Evolutionary conservation across 2,329 filamentous ascomycete species (phyloP).

Genomic region (Torrubiellomyces zombiae): DNA sequence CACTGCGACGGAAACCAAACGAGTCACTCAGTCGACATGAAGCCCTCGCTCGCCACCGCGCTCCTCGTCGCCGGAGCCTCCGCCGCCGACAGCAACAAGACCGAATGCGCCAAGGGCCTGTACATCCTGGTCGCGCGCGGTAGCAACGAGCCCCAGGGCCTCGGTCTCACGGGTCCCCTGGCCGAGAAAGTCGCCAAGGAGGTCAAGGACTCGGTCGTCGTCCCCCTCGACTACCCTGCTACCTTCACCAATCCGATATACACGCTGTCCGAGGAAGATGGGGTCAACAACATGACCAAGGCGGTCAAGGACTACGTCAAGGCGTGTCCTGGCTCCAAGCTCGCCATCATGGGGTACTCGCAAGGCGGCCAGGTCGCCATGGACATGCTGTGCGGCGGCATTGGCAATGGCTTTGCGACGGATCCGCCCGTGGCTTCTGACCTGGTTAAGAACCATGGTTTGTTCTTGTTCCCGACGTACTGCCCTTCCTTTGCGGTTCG

Average conservation of each 20-base stretch:
- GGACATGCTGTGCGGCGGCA: slow-evolving; percentile 21
- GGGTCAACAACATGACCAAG: slow-evolving; percentile 14
- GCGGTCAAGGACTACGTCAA: slow-evolving; percentile 15
- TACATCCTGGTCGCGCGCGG: slow-evolving; percentile 24
- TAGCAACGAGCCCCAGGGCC: slow-evolving; percentile 16
- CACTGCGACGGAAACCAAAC: no score
- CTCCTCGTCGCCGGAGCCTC: slow-evolving; percentile 7
- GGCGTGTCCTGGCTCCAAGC: slow-evolving; percentile 20
- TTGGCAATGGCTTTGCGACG: slow-evolving; percentile 12
- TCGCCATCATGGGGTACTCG: slow-evolving; percentile 25
- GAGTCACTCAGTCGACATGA: slow-evolving; percentile 4
- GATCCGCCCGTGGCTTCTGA: slow-evolving; percentile 10
- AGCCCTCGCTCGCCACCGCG: slow-evolving; percentile 3
- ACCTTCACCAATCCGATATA: slow-evolving; percentile 16
- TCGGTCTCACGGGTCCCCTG: slow-evolving; percentile 16
- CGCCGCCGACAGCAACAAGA: slow-evolving; percentile 9
- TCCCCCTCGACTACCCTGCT: slow-evolving; percentile 22
- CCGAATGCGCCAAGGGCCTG: slow-evolving; percentile 18
- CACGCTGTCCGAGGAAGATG: slow-evolving; percentile 16
- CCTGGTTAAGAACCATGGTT: slow-evolving; percentile 17
- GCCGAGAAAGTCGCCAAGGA: slow-evolving; percentile 15
- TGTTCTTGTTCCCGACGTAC: slow-evolving; percentile 3
- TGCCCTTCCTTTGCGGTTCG: background rate
- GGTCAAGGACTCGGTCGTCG: slow-evolving; percentile 17
- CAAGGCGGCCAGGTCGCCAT: slow-evolving; percentile 23